These are phyloP conservation scores for Emmonsia crescens DNA, from an alignment of 2,329 filamentous ascomycete genomes.

Conservation along the genomic window DNA sequence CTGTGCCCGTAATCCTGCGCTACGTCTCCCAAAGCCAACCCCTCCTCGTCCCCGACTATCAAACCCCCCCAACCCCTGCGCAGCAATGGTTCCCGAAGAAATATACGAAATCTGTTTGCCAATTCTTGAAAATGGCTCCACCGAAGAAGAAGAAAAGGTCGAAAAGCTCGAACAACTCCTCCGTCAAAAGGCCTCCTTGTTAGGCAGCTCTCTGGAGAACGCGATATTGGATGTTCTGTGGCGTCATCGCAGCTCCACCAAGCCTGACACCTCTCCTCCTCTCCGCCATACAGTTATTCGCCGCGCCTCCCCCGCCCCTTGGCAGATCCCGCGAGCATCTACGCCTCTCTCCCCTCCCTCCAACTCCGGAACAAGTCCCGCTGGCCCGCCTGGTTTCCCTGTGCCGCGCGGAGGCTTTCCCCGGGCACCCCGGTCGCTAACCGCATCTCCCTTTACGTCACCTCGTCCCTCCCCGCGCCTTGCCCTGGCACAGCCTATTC, in stretches of 20 bases:
- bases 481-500: constrained; percentile 84
- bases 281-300: constrained; percentile 83
- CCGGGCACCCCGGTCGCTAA: constrained; percentile 63
- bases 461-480: constrained; percentile 86
- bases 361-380: constrained; percentile 63
- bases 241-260: constrained; percentile 39
- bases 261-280: constrained; percentile 61
- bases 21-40: not conserved
- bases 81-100: constrained; percentile 79
- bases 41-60: not conserved
- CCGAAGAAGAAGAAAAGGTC: constrained; percentile 92
- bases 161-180: constrained; percentile 82
- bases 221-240: constrained; percentile 82
- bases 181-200: constrained; percentile 63
- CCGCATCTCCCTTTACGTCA: constrained; percentile 83
- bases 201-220: constrained; percentile 72
- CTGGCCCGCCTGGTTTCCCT: constrained; percentile 69
- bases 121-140: constrained; percentile 66
- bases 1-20: not conserved
- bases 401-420: constrained; percentile 62
- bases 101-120: constrained; percentile 86
- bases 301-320: constrained; percentile 82
- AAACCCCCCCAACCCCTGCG: constrained; percentile 9
- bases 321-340: constrained; percentile 63
- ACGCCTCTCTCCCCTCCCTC: constrained; percentile 80